Conservation (phyloP, 1,139 yeast species). For the Candida sojae region DNA sequence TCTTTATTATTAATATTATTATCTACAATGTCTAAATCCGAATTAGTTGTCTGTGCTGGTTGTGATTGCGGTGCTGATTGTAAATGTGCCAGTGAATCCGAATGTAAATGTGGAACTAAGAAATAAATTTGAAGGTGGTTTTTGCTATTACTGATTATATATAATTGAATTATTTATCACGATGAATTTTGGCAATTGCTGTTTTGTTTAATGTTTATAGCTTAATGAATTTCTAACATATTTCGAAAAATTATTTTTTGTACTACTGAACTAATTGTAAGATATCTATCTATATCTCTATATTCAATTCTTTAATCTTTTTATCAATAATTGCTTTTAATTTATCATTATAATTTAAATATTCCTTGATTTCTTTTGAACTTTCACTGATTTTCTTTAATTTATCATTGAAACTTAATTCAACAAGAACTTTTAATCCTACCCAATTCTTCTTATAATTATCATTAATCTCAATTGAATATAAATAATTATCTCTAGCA, state of each 20-base stretch:
- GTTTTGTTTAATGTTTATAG: neutral
- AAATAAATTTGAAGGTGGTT: conserved; percentile 10
- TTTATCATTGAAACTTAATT: conserved; percentile 21
- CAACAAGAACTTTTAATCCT: conserved; percentile 55
- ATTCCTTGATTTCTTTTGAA: conserved; percentile 23
- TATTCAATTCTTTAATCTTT: conserved; percentile 22
- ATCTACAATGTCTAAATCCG: conserved; percentile 6
- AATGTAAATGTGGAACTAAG: conserved; percentile 26
- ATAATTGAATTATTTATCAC: neutral
- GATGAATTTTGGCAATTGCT: neutral
- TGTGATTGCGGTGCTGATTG: conserved; percentile 26
- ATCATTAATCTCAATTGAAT: conserved; percentile 77
- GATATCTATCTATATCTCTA: conserved; percentile 6
- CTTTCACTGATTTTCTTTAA: conserved; percentile 16
- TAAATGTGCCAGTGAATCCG: conserved; percentile 24
- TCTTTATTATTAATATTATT: neutral
- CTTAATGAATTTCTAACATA: too few relatives aligned
- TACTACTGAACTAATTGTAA: neutral
- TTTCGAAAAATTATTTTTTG: too few relatives aligned
- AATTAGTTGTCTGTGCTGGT: conserved; percentile 18
- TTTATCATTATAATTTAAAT: conserved; percentile 23
- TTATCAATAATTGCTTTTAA: conserved; percentile 19
- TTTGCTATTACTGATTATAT: neutral
- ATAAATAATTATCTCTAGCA: conserved; percentile 56
- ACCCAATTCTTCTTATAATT: conserved; percentile 74